phyloP scores from a whole-genome alignment of 2,329 filamentous ascomycete genomes.

The Fusarium albosuccineum region DNA sequence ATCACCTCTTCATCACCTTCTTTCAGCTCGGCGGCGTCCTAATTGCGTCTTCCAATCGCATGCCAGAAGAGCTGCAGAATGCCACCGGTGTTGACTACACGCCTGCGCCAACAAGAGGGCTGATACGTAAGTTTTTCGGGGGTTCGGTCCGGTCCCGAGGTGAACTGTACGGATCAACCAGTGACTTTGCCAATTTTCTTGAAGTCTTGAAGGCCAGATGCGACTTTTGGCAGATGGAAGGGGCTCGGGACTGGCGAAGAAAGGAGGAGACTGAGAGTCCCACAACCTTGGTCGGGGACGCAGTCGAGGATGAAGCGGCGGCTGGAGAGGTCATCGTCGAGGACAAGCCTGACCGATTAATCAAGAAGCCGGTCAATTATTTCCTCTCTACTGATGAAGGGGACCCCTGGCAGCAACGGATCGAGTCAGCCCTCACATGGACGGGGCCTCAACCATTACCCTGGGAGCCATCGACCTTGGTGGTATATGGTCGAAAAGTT shows the following conservation, averaged over 20 bases:
- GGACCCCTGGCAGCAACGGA: conserved; percentile 45
- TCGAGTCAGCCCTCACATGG: conserved; percentile 45
- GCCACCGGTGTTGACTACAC: conserved; percentile 78
- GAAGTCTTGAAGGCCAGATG: conserved; percentile 82
- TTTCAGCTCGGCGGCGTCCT: conserved; percentile 86
- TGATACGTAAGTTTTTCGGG: conserved; percentile 64
- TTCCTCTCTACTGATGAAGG: conserved; percentile 46
- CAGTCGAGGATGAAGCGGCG: neutral
- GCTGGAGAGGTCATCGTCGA: conserved; percentile 13
- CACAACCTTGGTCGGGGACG: conserved; percentile 1
- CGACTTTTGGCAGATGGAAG: conserved; percentile 88
- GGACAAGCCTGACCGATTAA: conserved; percentile 30
- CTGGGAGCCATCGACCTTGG: conserved; percentile 60
- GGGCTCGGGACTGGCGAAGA: conserved; percentile 77
- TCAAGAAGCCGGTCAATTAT: conserved; percentile 49
- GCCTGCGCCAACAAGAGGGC: conserved; percentile 65
- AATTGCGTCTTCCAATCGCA: conserved; percentile 83
- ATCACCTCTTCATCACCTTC: conserved; percentile 82
- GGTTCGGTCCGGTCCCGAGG: conserved; percentile 54
- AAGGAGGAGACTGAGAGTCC: conserved; percentile 56
- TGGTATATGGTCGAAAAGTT: conserved; percentile 75
- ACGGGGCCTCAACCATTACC: conserved; percentile 36
- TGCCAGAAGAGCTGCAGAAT: conserved; percentile 85
- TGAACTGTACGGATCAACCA: conserved; percentile 69
- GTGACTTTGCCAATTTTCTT: conserved; percentile 82